Conservation (phyloP, 495 filamentous ascomycete genomes). For the Aspergillus avenaceus region DNA sequence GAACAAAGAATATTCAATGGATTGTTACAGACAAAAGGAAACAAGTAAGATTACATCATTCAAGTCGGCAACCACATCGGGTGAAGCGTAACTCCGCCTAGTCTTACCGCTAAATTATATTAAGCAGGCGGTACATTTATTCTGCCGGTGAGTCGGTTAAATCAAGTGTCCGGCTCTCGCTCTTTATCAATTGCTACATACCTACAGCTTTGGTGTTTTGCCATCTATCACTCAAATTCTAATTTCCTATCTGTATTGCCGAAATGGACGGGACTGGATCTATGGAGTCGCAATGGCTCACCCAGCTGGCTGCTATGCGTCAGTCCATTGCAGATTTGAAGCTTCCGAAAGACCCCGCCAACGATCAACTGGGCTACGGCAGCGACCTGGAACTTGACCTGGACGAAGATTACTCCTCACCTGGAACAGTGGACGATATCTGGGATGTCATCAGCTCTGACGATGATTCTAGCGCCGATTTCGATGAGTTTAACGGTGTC, state of each 20-base stretch:
- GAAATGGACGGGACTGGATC: conserved; percentile 30
- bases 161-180: no score
- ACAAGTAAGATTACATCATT: no score
- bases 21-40: no score
- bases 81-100: no score
- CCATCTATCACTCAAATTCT: no score
- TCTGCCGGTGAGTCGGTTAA: no score
- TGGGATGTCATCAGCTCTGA: conserved; percentile 87
- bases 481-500: conserved; percentile 31
- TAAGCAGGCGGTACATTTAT: no score
- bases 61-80: no score
- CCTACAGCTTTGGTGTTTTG: no score
- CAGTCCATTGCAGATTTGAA: conserved; percentile 67
- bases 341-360: conserved; percentile 43
- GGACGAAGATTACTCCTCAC: conserved; percentile 58
- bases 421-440: conserved; percentile 67
- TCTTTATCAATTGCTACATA: no score
- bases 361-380: conserved; percentile 43
- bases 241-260: neutral
- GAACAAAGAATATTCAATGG: no score
- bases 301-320: conserved; percentile 67
- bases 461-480: conserved; percentile 50
- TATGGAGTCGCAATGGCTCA: conserved; percentile 64
- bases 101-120: no score
- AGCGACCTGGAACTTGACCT: conserved; percentile 57